Percentiles rank a stretch among this genome's conserved stretches.
Evolutionary conservation across 73 alveolate species (phyloP).

Genomic region (Loxodes magnus): DNA sequence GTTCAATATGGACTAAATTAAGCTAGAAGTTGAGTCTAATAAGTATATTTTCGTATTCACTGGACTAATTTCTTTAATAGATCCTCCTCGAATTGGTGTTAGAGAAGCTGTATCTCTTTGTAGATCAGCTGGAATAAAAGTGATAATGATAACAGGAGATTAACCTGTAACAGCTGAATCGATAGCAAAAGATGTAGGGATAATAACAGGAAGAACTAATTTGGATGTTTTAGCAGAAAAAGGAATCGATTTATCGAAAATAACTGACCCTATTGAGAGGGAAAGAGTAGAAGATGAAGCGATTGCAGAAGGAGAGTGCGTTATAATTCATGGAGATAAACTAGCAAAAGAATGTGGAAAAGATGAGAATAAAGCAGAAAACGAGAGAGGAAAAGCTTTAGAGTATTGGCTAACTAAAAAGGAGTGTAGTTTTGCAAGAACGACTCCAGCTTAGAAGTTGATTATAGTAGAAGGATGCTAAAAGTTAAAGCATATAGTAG

Average conservation of each 20-base stretch:
- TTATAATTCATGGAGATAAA: slow-evolving; percentile 69
- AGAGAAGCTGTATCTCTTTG: slow-evolving; percentile 63
- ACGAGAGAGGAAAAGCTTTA: slow-evolving; percentile 49
- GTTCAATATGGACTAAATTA: slow-evolving; percentile 2
- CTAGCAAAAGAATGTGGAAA: slow-evolving; percentile 32
- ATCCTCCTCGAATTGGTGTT: slow-evolving; percentile 74
- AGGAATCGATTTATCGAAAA: slow-evolving; percentile 13
- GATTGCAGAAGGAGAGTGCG: slow-evolving; percentile 33
- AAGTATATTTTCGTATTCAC: slow-evolving; percentile 62
- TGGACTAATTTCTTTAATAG: slow-evolving; percentile 67
- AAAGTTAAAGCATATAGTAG: slow-evolving; percentile 85
- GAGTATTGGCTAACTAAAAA: slow-evolving; percentile 55
- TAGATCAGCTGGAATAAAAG: slow-evolving; percentile 77
- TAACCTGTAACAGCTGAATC: slow-evolving; percentile 90
- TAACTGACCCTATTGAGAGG: too few relatives aligned
- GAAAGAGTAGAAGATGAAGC: too few relatives aligned
- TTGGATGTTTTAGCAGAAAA: slow-evolving; percentile 32
- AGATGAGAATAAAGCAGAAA: slow-evolving; percentile 46
- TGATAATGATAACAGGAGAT: slow-evolving; percentile 92
- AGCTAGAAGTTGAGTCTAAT: slow-evolving; percentile 27
- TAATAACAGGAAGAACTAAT: slow-evolving; percentile 19
- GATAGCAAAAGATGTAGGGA: slow-evolving; percentile 70
- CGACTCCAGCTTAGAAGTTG: slow-evolving; percentile 90
- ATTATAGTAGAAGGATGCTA: slow-evolving; percentile 87
- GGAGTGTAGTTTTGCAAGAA: slow-evolving; percentile 90